These are phyloP conservation scores for Cercospora janseana DNA, from an alignment of 2,329 filamentous ascomycete genomes.

Conservation along the genomic window DNA sequence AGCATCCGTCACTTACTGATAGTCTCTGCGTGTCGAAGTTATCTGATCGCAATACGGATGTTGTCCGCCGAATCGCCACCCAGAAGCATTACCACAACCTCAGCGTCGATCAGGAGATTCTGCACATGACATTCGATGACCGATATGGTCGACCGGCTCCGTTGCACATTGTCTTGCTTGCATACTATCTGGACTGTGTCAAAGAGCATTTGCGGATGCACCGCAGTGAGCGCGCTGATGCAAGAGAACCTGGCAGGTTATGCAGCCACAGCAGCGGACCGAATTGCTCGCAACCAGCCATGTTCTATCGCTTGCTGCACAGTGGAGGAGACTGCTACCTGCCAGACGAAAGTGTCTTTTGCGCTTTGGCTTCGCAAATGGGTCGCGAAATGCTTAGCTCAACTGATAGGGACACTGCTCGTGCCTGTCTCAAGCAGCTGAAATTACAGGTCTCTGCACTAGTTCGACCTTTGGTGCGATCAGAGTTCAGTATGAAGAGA, in stretches of 20 bases:
- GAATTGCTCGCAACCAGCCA: constrained; percentile 22
- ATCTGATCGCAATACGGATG: constrained; percentile 17
- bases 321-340: constrained; percentile 35
- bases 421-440: constrained; percentile 5
- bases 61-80: constrained; percentile 16
- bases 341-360: constrained; percentile 19
- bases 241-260: background rate
- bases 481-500: background rate
- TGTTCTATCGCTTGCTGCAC: constrained; percentile 35
- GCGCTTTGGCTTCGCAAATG: background rate
- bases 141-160: background rate
- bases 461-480: background rate
- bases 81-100: constrained; percentile 9
- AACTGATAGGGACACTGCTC: constrained; percentile 1
- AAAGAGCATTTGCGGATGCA: constrained; percentile 12
- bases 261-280: constrained; percentile 17
- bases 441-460: constrained; percentile 1
- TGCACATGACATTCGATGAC: background rate
- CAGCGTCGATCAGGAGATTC: constrained; percentile 1
- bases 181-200: constrained; percentile 3
- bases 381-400: constrained; percentile 2
- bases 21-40: background rate
- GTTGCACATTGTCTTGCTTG: background rate
- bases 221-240: constrained; percentile 11
- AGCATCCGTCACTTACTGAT: constrained; percentile 27